Evolutionary conservation across 371 early-diverging fungal genomes (phyloP), one percentile per base, ranked within the genome.

Genomic region (Mortierella sp.): DNA sequence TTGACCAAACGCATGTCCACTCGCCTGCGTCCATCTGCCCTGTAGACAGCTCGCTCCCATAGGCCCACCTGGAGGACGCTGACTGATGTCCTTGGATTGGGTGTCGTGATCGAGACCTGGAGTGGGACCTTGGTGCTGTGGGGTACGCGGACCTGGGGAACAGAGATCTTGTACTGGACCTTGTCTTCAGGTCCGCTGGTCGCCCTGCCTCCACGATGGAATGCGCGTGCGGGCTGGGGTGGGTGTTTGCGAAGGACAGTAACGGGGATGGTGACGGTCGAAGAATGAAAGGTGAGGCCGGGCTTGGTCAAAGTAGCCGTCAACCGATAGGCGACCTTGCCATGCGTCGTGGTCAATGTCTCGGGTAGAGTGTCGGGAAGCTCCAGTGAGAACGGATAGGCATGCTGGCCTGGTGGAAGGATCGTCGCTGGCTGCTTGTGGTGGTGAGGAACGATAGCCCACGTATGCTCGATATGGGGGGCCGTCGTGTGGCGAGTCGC

Each of bases 301-400:
- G 77, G 71, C 25, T 77, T 68, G 53, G 67, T 68, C 66, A 85
- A 18, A 11, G 64, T 67, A 0, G 85, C 85, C 0, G 60, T 55
- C 55, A 85, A 53, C 18, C 64, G 61, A 44, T 82, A 85, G 23
- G 62, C 55, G 25, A 84, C 84, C 16, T 68, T 57, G 44, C 85
- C 85, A 44, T 83, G 70, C 1, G 74, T 51, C 51, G 82, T 81
- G 1, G 45, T 60, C 47, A 85, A 68, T 0, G 83, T 75, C 48
- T 82, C 73, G 4, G 84, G 83, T 46, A 85, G 62, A 0, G 61
- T 63, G 11, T 70, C 63, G 1, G 85, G 82, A 37, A 85, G 61
- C 7, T 80, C 74, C 50, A 85, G 72, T 57, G 75, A 70, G 64
- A 85, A 85, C 0, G 81, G 68, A 59, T 75, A 85, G 21, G 82